Evolutionary conservation across 2,329 filamentous ascomycete species (phyloP), one percentile per base, ranked within the genome.

Genomic region (Microsporum canis): DNA sequence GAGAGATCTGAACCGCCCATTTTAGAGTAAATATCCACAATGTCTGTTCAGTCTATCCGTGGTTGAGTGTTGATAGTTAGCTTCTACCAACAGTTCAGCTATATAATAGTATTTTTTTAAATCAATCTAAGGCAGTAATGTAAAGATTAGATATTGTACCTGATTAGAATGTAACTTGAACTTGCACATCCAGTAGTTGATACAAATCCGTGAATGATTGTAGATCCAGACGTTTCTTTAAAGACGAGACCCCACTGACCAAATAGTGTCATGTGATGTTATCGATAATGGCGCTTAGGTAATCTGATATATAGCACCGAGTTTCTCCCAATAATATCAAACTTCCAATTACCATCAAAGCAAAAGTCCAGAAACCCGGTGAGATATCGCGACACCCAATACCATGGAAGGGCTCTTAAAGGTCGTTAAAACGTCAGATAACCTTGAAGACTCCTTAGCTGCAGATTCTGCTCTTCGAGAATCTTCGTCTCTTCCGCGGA

Each of bases 371-470:
- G 3, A 6, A 43, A 5, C 6, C 14, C 14, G 5, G 14, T 17
- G n/a, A n/a, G 17, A n/a, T 6, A 31, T 47, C 10, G 10, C 23
- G 3, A 14, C 7, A n/a, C 23, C 8, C 8, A 31, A 14, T 8
- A 29, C 14, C 41, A 76, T 76, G 74, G 74, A 76, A 59, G 70
- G 66, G 6, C 69, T 76, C 58, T 66, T 76, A 49, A 75, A 70
- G 12, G 73, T 71, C 38, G 69, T 75, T n/a, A 75, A 74, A 43
- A 73, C 72, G 5, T 68, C 71, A n/a, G 70, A 51, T 12, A 60
- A 7, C 29, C 3, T 23, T 36, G 45, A 60, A 57, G 12, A 57
- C 5, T 27, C 36, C 1, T 33, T 36, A 33, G n/a, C 27, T 7
- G 27, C 55, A 43, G 5, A 29, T 14, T 29, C 34, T 57, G 12